Conservation (phyloP, 2,329 filamentous ascomycete species). For the Phoma herbarum region DNA sequence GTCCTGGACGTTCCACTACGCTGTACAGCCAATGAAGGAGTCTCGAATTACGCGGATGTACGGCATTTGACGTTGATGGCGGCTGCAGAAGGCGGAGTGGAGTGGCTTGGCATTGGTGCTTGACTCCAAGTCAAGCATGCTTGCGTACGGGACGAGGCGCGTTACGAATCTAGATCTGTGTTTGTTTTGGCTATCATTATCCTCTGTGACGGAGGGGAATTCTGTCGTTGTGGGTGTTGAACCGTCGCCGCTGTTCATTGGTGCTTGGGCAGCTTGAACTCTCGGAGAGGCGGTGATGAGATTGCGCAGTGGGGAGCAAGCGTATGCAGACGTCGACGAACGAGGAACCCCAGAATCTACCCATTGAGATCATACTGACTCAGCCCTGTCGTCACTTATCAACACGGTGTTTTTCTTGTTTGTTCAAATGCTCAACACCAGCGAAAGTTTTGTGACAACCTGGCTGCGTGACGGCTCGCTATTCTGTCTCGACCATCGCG, state of each 20-base stretch:
- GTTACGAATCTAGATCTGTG: slow-evolving; percentile 6
- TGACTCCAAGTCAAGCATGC: slow-evolving; percentile 14
- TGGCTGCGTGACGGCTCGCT: background rate
- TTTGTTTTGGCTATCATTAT: background rate
- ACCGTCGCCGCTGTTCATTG: background rate
- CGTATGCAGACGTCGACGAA: slow-evolving; percentile 2
- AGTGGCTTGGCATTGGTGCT: slow-evolving; percentile 16
- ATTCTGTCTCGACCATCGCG: background rate
- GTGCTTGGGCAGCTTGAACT: background rate
- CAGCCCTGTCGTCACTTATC: background rate
- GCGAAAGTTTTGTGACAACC: background rate
- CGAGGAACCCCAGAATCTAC: background rate
- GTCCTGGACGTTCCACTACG: background rate
- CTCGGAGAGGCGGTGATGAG: slow-evolving; percentile 1
- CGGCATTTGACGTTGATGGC: slow-evolving; percentile 6
- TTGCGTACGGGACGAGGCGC: slow-evolving; percentile 23
- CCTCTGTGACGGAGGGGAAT: background rate
- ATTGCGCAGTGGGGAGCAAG: background rate
- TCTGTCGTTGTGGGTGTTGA: background rate
- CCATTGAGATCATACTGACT: background rate
- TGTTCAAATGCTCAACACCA: background rate
- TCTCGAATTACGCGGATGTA: slow-evolving; percentile 6
- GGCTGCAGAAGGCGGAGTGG: slow-evolving; percentile 13
- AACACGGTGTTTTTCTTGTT: background rate
- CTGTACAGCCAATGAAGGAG: background rate